Evolutionary conservation across 2,329 filamentous ascomycete genomes (phyloP).

Genomic region (Metarhizium humberi): DNA sequence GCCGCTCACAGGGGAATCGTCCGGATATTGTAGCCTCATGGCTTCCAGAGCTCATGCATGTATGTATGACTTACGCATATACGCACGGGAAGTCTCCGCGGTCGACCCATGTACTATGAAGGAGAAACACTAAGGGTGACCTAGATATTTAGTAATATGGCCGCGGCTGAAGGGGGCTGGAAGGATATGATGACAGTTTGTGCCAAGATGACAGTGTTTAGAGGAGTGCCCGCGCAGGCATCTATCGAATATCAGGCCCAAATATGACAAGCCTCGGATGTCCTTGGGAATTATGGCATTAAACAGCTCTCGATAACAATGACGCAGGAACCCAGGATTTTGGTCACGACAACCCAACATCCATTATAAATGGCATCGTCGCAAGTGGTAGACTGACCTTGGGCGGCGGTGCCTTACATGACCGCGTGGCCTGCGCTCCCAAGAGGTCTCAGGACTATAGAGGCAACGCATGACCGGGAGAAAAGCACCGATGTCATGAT

Average conservation of each 20-base stretch:
- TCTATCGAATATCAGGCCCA: neutral
- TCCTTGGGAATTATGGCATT: too few species aligned
- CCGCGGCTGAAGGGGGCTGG: too few species aligned
- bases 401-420: constrained; percentile 18
- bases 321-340: constrained; percentile 4
- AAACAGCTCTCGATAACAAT: neutral
- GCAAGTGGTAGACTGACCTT: constrained; percentile 9
- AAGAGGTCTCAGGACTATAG: constrained; percentile 7
- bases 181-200: neutral
- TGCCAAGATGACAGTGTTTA: neutral
- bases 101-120: too few species aligned
- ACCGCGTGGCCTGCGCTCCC: constrained; percentile 15
- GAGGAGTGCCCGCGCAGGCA: neutral
- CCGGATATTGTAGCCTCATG: neutral
- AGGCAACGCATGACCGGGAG: constrained; percentile 16
- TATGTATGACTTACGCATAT: neutral
- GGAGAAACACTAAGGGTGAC: too few species aligned
- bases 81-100: neutral
- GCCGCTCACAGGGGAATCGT: neutral
- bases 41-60: neutral
- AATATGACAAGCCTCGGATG: neutral
- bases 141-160: too few species aligned
- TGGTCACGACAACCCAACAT: neutral
- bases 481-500: constrained; percentile 17
- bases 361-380: constrained; percentile 1